Evolutionary conservation across 2,329 filamentous ascomycete genomes (phyloP).

Genomic region (Aspergillus sp.): DNA sequence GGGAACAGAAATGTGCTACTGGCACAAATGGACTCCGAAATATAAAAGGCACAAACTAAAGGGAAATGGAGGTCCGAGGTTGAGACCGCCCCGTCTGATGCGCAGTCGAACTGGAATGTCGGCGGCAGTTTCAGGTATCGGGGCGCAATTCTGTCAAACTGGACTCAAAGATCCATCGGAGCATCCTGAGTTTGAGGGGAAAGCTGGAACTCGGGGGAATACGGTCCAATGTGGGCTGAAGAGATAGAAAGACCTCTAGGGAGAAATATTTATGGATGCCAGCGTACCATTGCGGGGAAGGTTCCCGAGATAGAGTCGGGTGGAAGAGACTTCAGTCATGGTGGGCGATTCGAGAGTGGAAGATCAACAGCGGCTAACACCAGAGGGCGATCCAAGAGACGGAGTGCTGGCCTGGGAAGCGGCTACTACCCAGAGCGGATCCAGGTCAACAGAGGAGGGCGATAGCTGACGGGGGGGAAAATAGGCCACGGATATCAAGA

Average conservation of each 20-base stretch:
- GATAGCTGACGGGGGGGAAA: not conserved
- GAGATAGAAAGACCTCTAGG: conserved; percentile 20
- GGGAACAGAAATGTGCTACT: conserved; percentile 19
- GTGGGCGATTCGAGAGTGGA: conserved; percentile 17
- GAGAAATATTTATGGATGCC: conserved; percentile 32
- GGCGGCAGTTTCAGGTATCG: conserved; percentile 5
- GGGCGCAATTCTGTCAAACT: conserved; percentile 12
- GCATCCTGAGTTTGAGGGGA: conserved; percentile 13
- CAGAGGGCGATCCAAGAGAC: conserved; percentile 4
- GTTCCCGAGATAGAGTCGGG: conserved; percentile 95
- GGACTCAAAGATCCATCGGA: conserved; percentile 17
- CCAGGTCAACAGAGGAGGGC: not conserved
- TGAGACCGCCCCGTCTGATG: not conserved
- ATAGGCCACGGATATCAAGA: conserved; percentile 2
- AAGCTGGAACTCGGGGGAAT: conserved; percentile 6
- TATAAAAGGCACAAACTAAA: conserved; percentile 6
- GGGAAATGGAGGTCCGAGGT: conserved; percentile 2
- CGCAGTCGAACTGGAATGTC: not conserved
- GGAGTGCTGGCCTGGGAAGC: not conserved
- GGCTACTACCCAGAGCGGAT: conserved; percentile 2
- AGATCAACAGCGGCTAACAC: conserved; percentile 3
- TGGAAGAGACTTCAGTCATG: conserved; percentile 89
- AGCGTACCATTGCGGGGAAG: conserved; percentile 89
- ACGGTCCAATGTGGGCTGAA: conserved; percentile 22
- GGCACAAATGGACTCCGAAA: conserved; percentile 15